A percentile compares a stretch with the other conserved stretches of the same genome.
These are phyloP conservation scores for Zoysia japonica DNA, from an alignment of 176 grass and related monocot species.

Conservation along the genomic window DNA sequence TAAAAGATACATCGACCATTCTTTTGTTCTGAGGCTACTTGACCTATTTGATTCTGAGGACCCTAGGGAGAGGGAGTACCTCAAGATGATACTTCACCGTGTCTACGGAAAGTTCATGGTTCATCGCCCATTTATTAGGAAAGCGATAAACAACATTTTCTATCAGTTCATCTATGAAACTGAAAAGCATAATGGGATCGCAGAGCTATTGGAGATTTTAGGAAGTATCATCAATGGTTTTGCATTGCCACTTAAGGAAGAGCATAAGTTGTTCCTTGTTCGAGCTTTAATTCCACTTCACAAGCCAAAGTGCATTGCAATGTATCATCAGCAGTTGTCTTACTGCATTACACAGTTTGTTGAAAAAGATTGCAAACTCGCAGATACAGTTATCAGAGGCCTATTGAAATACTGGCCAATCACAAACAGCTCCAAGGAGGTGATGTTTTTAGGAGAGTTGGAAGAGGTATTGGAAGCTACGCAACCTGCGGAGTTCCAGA, in stretches of 20 bases:
- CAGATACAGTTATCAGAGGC: constrained; percentile 82
- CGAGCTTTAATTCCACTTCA: constrained; percentile 77
- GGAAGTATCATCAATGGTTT: constrained; percentile 91
- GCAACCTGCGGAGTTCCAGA: constrained; percentile 82
- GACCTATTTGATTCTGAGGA: constrained; percentile 91
- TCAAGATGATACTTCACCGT: constrained; percentile 87
- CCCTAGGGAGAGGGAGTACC: constrained; percentile 77
- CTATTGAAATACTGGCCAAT: constrained; percentile 88
- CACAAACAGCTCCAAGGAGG: constrained; percentile 85
- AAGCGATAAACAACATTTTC: constrained; percentile 86
- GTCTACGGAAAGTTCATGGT: constrained; percentile 98
- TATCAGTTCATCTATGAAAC: constrained; percentile 92
- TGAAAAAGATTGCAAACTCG: constrained; percentile 80
- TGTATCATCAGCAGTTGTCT: constrained; percentile 78
- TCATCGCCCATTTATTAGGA: constrained; percentile 75
- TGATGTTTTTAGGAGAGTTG: constrained; percentile 81
- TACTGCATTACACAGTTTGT: constrained; percentile 86
- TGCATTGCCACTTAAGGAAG: constrained; percentile 86
- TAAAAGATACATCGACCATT: constrained; percentile 79
- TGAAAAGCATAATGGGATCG: constrained; percentile 85
- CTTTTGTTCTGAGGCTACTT: constrained; percentile 72
- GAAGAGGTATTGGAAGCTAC: constrained; percentile 87
- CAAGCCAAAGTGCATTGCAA: constrained; percentile 67
- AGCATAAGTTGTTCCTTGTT: constrained; percentile 80
- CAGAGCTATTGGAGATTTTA: constrained; percentile 78